Conservation (phyloP, 768 basidiomycete genomes). For the Crassisporium funariophilum region DNA sequence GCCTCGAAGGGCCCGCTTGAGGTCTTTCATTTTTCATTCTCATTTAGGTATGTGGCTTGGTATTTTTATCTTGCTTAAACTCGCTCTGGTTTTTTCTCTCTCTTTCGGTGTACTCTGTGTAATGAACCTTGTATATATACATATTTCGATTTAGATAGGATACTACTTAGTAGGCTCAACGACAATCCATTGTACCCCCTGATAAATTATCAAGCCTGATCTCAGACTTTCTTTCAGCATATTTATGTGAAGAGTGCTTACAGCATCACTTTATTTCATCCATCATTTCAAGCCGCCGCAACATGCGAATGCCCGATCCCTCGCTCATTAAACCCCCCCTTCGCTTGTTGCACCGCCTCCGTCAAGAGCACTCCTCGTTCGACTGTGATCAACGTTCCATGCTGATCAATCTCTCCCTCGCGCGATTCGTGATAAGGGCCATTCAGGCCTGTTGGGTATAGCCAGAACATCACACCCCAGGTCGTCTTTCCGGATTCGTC, state of each 20-base stretch:
- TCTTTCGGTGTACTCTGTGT: too few species aligned
- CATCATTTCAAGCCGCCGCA: neutral
- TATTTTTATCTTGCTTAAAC: too few species aligned
- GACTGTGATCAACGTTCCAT: conserved; percentile 9
- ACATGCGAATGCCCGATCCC: conserved; percentile 14
- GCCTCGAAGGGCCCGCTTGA: conserved; percentile 16
- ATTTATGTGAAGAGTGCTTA: too few species aligned
- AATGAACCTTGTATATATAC: too few species aligned
- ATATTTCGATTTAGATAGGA: too few species aligned
- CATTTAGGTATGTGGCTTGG: neutral
- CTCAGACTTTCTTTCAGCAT: too few species aligned
- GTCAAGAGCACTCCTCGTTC: neutral
- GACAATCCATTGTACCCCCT: too few species aligned
- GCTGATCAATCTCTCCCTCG: conserved; percentile 3
- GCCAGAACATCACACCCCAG: conserved; percentile 9
- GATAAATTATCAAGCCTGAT: too few species aligned
- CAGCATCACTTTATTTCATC: neutral
- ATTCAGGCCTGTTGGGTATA: conserved; percentile 14
- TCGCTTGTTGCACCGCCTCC: neutral
- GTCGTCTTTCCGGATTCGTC: conserved; percentile 1
- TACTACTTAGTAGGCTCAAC: too few species aligned
- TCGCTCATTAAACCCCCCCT: neutral
- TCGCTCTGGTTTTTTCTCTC: too few species aligned
- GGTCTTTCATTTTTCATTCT: neutral
- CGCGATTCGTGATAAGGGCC: conserved; percentile 12